Evolutionary conservation across 257 asterid genomes (phyloP).

Genomic region (Penstemon eatonii): DNA sequence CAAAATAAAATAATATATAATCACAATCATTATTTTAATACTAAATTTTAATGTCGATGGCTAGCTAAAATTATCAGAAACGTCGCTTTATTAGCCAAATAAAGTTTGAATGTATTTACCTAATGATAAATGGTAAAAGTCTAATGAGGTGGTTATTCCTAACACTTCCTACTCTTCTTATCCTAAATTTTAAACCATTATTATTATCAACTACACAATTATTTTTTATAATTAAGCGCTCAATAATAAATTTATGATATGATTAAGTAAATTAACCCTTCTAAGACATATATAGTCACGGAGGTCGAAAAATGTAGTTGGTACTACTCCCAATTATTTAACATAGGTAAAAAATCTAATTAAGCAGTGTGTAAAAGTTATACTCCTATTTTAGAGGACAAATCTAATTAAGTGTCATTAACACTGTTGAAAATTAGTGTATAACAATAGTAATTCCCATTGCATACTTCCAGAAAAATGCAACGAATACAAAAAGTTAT

Average conservation of each 20-base stretch:
- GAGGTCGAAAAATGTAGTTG: slow-evolving; percentile 1
- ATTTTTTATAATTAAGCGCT: slow-evolving; percentile 24
- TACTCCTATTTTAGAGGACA: background rate
- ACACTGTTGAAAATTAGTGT: too few species aligned
- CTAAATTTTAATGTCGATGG: too few species aligned
- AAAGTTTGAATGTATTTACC: background rate
- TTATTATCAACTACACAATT: slow-evolving; percentile 33
- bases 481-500: too few species aligned
- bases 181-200: slow-evolving; percentile 36
- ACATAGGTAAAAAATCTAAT: background rate
- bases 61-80: background rate
- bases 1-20: too few species aligned
- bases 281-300: background rate
- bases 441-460: too few species aligned
- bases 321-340: background rate
- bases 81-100: background rate
- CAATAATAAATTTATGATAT: background rate
- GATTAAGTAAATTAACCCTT: background rate
- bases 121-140: background rate
- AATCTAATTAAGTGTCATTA: too few species aligned
- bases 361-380: background rate
- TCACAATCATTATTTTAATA: too few species aligned
- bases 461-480: too few species aligned
- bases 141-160: slow-evolving; percentile 35
- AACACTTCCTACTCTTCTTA: slow-evolving; percentile 28